Percentiles rank a stretch among this genome's conserved stretches.
phyloP scores from a whole-genome alignment of 805 yeast genomes.

The Pichia deserticola region DNA sequence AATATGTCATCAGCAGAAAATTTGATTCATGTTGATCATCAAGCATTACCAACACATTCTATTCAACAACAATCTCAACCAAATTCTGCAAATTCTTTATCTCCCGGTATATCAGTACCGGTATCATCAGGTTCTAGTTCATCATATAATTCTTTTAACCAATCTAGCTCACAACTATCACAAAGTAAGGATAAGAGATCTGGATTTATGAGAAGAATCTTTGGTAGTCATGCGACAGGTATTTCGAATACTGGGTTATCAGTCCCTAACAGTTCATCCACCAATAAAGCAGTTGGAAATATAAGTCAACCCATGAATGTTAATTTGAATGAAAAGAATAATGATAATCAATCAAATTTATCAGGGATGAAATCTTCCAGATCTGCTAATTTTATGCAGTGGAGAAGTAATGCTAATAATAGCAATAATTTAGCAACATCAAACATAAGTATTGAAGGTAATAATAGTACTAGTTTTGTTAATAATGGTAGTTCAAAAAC shows the following conservation, averaged over 20 bases:
- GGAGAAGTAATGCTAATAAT: conserved; percentile 15
- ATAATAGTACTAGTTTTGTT: conserved; percentile 19
- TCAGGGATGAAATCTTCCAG: conserved; percentile 39
- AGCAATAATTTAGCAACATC: conserved; percentile 12
- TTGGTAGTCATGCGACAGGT: conserved; percentile 15
- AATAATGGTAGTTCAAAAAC: neutral
- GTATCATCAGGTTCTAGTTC: neutral
- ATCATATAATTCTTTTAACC: conserved; percentile 1
- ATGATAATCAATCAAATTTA: neutral
- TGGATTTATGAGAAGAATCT: conserved; percentile 25
- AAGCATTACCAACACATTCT: neutral
- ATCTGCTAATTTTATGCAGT: conserved; percentile 39
- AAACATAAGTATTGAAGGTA: neutral
- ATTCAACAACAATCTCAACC: neutral
- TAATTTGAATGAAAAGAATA: neutral
- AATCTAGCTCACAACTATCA: neutral
- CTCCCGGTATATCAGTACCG: no score
- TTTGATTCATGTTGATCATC: conserved; percentile 2
- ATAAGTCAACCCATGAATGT: conserved; percentile 28
- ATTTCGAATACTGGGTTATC: neutral
- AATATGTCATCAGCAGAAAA: conserved; percentile 1
- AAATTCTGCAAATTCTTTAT: neutral
- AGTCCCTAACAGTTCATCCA: conserved; percentile 1
- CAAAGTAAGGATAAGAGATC: conserved; percentile 13
- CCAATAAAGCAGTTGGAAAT: conserved; percentile 14